Conservation (phyloP, 768 basidiomycete genomes). For the Mycena rosella region DNA sequence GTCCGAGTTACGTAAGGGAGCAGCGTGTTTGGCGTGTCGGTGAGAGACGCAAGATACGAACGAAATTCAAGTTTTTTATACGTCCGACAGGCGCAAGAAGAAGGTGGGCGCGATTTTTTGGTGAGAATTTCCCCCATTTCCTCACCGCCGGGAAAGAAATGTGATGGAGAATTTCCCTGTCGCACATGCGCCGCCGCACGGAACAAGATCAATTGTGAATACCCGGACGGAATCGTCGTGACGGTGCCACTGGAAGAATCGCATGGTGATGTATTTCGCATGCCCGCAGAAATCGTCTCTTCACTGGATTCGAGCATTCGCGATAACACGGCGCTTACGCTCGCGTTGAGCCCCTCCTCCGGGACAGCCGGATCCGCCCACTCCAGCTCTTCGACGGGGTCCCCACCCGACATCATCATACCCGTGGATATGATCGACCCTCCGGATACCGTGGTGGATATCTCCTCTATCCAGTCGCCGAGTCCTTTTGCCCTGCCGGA, state of each 20-base stretch:
- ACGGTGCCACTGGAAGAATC: background rate
- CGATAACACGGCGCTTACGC: no score
- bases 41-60: background rate
- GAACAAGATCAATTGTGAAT: constrained; percentile 18
- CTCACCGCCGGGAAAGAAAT: constrained; percentile 1
- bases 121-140: background rate
- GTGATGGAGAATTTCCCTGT: constrained; percentile 26
- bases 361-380: background rate
- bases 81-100: constrained; percentile 23
- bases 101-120: constrained; percentile 4
- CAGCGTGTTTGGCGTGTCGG: constrained; percentile 32
- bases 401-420: no score
- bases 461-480: background rate
- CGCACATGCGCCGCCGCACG: constrained; percentile 11
- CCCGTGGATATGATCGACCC: no score
- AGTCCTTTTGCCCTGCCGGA: constrained; percentile 3
- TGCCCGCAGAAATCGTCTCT: no score
- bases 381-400: background rate
- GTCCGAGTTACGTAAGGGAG: constrained; percentile 14
- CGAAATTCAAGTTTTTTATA: background rate
- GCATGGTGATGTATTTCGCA: no score
- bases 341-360: no score
- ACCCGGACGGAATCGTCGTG: constrained; percentile 3
- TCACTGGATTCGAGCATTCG: no score
- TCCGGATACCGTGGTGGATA: background rate